Evolutionary conservation across 139 green algal species (phyloP).

Genomic region (Trebouxia sp.): DNA sequence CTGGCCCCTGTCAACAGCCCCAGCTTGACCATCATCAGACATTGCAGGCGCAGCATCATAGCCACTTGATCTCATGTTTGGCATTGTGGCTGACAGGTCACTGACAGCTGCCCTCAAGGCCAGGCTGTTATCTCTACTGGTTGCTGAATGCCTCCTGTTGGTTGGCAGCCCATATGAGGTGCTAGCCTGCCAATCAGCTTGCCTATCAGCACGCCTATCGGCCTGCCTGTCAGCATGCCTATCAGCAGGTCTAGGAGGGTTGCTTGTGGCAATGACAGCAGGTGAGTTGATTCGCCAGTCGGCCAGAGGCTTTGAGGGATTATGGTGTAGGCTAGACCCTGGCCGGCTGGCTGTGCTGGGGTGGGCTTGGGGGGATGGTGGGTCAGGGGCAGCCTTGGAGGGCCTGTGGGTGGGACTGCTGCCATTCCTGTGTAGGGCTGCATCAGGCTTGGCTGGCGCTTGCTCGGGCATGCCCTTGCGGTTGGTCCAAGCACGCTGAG

Average conservation of each 20-base stretch:
- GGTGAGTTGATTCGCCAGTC: too few species aligned
- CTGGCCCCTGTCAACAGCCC: too few species aligned
- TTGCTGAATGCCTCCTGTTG: neutral
- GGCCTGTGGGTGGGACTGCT: neutral
- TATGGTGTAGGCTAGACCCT: too few species aligned
- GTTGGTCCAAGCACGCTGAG: constrained; percentile 11
- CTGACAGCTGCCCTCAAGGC: neutral
- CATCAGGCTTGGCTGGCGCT: too few species aligned
- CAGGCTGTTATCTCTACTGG: neutral
- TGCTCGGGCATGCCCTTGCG: constrained; percentile 9
- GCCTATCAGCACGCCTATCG: neutral
- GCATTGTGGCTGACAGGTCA: neutral
- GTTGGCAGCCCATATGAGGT: neutral
- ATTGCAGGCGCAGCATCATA: neutral
- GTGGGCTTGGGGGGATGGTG: neutral
- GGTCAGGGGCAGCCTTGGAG: neutral
- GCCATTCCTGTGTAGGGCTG: neutral
- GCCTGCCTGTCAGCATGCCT: neutral
- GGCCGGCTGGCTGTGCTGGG: neutral
- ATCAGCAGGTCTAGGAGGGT: too few species aligned
- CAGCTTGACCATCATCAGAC: too few species aligned
- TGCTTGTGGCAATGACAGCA: too few species aligned
- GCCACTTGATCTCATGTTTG: neutral
- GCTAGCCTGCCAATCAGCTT: neutral
- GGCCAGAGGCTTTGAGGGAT: too few species aligned